These are phyloP conservation scores for Petunia axillaris DNA, from an alignment of 257 asterid species.

Conservation along the genomic window DNA sequence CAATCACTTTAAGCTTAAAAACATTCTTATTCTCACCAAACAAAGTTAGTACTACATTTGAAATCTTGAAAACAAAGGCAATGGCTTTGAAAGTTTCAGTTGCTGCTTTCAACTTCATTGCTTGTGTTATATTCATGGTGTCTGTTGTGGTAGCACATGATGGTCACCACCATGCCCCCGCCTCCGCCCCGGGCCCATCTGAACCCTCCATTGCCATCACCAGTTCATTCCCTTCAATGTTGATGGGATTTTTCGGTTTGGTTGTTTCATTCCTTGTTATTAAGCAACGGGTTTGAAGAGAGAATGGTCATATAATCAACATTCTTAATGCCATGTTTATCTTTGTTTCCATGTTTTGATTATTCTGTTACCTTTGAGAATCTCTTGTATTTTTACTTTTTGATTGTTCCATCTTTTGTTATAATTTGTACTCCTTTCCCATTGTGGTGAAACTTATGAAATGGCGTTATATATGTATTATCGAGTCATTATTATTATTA, in stretches of 20 bases:
- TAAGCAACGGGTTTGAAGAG: not conserved
- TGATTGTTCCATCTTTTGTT: not conserved
- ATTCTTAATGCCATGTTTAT: not conserved
- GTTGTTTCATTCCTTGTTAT: constrained; percentile 28
- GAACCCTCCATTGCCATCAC: constrained; percentile 8
- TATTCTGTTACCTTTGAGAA: not conserved
- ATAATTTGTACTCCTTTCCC: not conserved
- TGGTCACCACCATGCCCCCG: constrained; percentile 8
- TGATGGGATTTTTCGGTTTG: constrained; percentile 21
- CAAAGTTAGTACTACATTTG: not conserved
- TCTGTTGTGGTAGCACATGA: constrained; percentile 10
- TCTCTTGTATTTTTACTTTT: not conserved
- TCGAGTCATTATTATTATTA: not conserved
- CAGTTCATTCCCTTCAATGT: constrained; percentile 23
- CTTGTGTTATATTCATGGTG: constrained; percentile 19
- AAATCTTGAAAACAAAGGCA: not conserved
- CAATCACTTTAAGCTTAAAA: not conserved
- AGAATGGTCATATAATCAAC: not conserved
- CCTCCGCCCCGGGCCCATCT: constrained; percentile 4
- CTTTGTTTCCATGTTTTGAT: not conserved
- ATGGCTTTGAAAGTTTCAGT: constrained; percentile 23
- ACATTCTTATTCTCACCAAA: not conserved
- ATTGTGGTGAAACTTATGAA: not conserved
- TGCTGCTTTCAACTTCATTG: constrained; percentile 13
- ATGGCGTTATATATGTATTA: not conserved